phyloP scores from a whole-genome alignment of 2,329 filamentous ascomycete genomes.

The Akanthomyces muscarius region DNA sequence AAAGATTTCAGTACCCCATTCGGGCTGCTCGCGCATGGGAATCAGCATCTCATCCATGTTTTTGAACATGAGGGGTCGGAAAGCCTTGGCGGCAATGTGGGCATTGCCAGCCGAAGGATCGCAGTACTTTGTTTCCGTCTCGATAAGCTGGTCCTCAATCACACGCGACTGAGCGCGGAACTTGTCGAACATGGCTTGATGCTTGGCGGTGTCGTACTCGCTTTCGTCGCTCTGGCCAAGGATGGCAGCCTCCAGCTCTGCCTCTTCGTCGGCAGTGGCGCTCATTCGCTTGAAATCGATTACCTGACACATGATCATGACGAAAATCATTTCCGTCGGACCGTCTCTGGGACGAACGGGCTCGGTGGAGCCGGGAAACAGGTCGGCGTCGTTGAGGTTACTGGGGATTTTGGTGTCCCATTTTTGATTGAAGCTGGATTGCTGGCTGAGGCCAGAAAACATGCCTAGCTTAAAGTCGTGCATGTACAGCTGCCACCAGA shows the following conservation, averaged over 20 bases:
- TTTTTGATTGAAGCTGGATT: slow-evolving; percentile 39
- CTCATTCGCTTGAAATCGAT: slow-evolving; percentile 38
- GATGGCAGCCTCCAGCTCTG: slow-evolving; percentile 47
- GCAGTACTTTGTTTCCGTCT: slow-evolving; percentile 47
- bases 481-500: slow-evolving; percentile 64
- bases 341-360: slow-evolving; percentile 50
- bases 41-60: slow-evolving; percentile 47
- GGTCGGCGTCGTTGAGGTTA: slow-evolving; percentile 57
- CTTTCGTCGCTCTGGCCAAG: slow-evolving; percentile 39
- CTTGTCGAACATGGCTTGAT: slow-evolving; percentile 35
- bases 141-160: slow-evolving; percentile 40
- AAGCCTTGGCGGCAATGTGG: slow-evolving; percentile 46
- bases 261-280: slow-evolving; percentile 34
- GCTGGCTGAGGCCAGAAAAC: slow-evolving; percentile 53
- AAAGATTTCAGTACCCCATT: slow-evolving; percentile 48
- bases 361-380: slow-evolving; percentile 50
- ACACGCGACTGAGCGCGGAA: slow-evolving; percentile 40
- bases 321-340: slow-evolving; percentile 59
- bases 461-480: slow-evolving; percentile 55
- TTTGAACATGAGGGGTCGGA: slow-evolving; percentile 45
- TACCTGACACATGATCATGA: slow-evolving; percentile 47
- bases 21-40: slow-evolving; percentile 43
- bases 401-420: slow-evolving; percentile 55
- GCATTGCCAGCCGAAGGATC: slow-evolving; percentile 50
- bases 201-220: slow-evolving; percentile 26